A percentile compares a stretch with the other conserved stretches of the same genome.
Evolutionary conservation across 371 early-diverging fungal genomes (phyloP).

Genomic region (Mucor lusitanicus): DNA sequence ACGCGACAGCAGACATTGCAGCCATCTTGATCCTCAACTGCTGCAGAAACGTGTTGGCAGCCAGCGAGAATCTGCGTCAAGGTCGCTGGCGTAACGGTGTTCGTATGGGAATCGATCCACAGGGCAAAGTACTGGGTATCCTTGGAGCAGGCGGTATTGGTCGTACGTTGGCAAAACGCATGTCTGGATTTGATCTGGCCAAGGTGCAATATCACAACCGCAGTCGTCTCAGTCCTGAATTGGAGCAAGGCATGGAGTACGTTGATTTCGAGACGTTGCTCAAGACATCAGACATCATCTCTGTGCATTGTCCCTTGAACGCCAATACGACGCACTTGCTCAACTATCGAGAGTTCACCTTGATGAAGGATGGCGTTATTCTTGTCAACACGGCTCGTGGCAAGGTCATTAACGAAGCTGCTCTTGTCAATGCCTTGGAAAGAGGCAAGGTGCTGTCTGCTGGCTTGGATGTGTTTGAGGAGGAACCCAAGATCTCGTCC

Average conservation of each 20-base stretch:
- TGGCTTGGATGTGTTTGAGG: constrained; percentile 68
- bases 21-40: constrained; percentile 50
- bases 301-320: constrained; percentile 59
- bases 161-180: constrained; percentile 59
- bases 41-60: constrained; percentile 49
- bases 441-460: constrained; percentile 56
- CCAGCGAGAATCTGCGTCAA: constrained; percentile 46
- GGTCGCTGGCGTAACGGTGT: constrained; percentile 51
- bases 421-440: constrained; percentile 55
- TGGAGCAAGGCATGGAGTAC: constrained; percentile 38
- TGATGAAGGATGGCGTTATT: constrained; percentile 58
- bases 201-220: constrained; percentile 61
- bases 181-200: constrained; percentile 51
- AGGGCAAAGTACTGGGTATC: constrained; percentile 55
- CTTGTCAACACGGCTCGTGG: constrained; percentile 67
- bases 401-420: constrained; percentile 56
- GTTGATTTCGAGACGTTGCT: constrained; percentile 58
- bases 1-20: constrained; percentile 59
- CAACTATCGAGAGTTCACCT: constrained; percentile 42
- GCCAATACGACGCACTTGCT: constrained; percentile 53
- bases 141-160: constrained; percentile 69
- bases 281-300: constrained; percentile 55
- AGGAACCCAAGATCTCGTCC: constrained; percentile 43
- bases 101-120: constrained; percentile 52
- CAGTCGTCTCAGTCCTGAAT: constrained; percentile 33